Conservation (phyloP, 108 stramenopile species). For the Nannochloropsis gaditana region DNA sequence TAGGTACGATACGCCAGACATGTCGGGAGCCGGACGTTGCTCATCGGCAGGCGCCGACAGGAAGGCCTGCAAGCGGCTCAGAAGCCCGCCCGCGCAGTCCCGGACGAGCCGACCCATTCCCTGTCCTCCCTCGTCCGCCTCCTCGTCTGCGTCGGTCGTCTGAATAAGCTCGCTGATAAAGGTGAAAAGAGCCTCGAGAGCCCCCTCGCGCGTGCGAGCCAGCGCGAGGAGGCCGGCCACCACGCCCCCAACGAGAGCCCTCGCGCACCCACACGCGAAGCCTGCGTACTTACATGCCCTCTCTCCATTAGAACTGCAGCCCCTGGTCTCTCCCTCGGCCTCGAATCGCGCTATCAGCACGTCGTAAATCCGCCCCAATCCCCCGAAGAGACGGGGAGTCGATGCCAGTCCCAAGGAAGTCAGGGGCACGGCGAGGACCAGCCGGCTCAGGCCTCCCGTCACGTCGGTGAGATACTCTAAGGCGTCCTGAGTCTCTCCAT, state of each 20-base stretch:
- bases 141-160: not conserved
- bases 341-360: not conserved
- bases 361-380: not conserved
- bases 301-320: not conserved
- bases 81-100: not conserved
- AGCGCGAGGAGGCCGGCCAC: not conserved
- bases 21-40: not conserved
- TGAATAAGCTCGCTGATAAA: not conserved
- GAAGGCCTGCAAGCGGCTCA: not conserved
- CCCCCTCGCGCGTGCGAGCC: not conserved
- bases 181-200: slow-evolving; percentile 7
- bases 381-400: not conserved
- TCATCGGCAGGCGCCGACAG: not conserved
- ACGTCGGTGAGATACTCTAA: not conserved
- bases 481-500: not conserved
- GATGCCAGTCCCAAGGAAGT: not conserved
- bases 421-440: not conserved
- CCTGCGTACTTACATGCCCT: not conserved
- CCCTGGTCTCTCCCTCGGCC: not conserved
- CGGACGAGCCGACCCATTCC: not conserved
- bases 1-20: not conserved
- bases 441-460: slow-evolving; percentile 15
- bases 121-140: not conserved
- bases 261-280: not conserved
- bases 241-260: not conserved